Evolutionary conservation across 1,139 yeast genomes (phyloP).

Genomic region (Geotrichum bryndzae): DNA sequence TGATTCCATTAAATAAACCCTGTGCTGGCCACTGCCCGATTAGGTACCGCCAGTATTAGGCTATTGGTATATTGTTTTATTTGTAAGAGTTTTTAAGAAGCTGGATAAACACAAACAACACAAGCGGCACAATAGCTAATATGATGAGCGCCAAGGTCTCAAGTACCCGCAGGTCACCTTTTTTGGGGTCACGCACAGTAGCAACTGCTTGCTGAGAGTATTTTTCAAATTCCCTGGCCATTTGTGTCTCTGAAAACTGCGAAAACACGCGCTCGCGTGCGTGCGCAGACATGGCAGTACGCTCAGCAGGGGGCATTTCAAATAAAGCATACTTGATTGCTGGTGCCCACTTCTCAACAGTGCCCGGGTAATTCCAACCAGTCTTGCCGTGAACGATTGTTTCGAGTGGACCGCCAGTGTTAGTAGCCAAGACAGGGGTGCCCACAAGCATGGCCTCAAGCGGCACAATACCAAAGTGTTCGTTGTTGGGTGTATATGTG

Average conservation of each 20-base stretch:
- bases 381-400: constrained; percentile 62
- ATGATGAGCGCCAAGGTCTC: constrained; percentile 15
- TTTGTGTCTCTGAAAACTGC: constrained; percentile 54
- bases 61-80: not conserved
- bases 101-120: constrained; percentile 15
- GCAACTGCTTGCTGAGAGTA: constrained; percentile 26
- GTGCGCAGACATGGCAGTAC: constrained; percentile 40
- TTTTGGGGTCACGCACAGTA: constrained; percentile 16
- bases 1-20: not conserved
- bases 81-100: constrained; percentile 16
- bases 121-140: constrained; percentile 21
- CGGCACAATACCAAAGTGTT: constrained; percentile 97
- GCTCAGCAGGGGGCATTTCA: constrained; percentile 33
- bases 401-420: constrained; percentile 91
- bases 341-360: constrained; percentile 56
- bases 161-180: constrained; percentile 23
- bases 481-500: constrained; percentile 82
- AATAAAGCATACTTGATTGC: constrained; percentile 45
- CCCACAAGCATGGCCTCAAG: constrained; percentile 84
- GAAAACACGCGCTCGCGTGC: constrained; percentile 50
- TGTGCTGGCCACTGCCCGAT: not conserved
- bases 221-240: constrained; percentile 51
- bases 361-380: constrained; percentile 65
- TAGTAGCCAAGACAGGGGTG: constrained; percentile 78
- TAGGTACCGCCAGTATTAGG: not conserved